These are phyloP conservation scores for Citrus cavaleriei DNA, from an alignment of 345 rosid genomes.

Conservation along the genomic window DNA sequence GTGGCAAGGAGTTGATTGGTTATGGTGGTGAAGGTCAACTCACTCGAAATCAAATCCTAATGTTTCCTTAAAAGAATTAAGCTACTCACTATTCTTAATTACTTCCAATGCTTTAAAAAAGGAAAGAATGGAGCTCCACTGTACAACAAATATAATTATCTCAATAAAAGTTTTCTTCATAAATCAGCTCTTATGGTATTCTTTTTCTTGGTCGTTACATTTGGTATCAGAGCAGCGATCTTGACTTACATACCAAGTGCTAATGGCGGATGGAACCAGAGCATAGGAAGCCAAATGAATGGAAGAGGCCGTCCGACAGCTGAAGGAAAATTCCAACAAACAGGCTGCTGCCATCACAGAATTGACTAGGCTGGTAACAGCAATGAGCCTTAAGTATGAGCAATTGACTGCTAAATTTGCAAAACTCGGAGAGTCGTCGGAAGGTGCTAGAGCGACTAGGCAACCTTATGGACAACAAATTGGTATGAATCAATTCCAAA, in stretches of 20 bases:
- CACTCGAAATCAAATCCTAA: too few species aligned
- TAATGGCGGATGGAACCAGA: background rate
- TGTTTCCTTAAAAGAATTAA: too few species aligned
- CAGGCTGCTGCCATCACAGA: background rate
- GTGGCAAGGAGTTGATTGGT: too few species aligned
- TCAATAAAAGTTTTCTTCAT: too few species aligned
- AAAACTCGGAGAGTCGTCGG: too few species aligned
- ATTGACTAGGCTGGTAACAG: background rate
- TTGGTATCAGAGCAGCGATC: background rate
- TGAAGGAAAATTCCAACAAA: background rate
- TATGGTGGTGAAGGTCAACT: too few species aligned
- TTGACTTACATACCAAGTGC: background rate
- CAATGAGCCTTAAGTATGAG: background rate
- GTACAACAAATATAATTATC: too few species aligned
- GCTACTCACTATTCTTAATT: too few species aligned
- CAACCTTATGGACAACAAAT: background rate
- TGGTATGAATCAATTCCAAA: background rate
- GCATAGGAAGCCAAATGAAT: background rate
- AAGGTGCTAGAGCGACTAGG: background rate
- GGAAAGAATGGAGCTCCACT: too few species aligned
- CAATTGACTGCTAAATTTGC: background rate
- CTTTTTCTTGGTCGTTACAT: background rate
- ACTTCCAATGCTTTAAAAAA: too few species aligned
- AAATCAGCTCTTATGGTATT: background rate
- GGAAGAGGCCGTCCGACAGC: background rate